Conservation (phyloP, 1,284 basidiomycete genomes). For the Rhizoctonia solani region DNA sequence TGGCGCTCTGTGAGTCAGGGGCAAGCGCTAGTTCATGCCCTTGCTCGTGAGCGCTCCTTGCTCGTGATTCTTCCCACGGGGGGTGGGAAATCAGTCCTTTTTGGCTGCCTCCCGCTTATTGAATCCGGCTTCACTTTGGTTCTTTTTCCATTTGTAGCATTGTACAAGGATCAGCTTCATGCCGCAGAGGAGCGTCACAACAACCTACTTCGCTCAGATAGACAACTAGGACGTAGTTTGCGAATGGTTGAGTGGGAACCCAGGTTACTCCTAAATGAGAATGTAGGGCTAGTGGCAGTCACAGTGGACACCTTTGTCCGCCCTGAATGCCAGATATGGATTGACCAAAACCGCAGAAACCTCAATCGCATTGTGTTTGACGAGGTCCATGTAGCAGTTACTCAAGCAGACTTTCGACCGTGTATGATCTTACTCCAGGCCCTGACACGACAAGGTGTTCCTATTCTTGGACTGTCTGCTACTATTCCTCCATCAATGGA, state of each 20-base stretch:
- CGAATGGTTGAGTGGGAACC: no score
- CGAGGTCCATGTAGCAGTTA: background rate
- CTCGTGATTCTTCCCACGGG: background rate
- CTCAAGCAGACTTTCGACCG: background rate
- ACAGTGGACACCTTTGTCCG: no score
- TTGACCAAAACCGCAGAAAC: no score
- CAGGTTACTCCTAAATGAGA: no score
- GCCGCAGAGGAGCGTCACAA: background rate
- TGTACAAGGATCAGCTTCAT: background rate
- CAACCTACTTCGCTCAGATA: no score
- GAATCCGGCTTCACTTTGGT: background rate
- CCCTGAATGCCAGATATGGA: no score
- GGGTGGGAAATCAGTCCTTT: background rate
- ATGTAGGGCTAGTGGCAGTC: no score
- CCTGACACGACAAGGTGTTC: background rate
- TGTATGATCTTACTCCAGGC: background rate
- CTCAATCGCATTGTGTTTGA: conserved; percentile 12
- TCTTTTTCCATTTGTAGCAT: background rate
- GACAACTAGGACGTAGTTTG: no score
- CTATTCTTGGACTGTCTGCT: background rate
- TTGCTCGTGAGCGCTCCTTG: background rate
- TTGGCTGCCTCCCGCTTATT: background rate
- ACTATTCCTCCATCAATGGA: background rate
- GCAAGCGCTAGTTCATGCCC: background rate
- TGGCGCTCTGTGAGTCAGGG: background rate